Evolutionary conservation across 179 eudicot genomes (phyloP).

Genomic region (Beta macrorhiza): DNA sequence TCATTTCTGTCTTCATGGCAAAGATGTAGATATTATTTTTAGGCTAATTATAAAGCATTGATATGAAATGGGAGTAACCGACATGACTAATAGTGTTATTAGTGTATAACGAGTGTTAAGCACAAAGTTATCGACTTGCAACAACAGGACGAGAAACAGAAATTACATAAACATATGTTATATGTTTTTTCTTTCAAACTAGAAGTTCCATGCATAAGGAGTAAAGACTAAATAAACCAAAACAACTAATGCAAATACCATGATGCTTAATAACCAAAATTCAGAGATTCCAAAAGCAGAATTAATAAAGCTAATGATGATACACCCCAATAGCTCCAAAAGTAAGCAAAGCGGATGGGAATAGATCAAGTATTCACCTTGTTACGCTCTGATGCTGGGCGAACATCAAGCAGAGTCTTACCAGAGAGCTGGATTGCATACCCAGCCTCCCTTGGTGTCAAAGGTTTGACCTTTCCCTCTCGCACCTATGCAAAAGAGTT

Average conservation of each 20-base stretch:
- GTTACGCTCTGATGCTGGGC: constrained; percentile 70
- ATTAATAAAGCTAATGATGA: neutral
- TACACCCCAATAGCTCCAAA: too few relatives aligned
- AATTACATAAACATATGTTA: neutral
- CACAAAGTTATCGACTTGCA: neutral
- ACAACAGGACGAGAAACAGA: neutral
- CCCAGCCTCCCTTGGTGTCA: constrained; percentile 89
- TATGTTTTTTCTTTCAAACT: neutral
- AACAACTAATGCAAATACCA: neutral
- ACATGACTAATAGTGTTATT: neutral
- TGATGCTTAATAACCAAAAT: neutral
- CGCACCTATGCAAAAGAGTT: constrained; percentile 57
- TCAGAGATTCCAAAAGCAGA: neutral
- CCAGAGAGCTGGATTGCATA: constrained; percentile 86
- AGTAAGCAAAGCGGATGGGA: neutral
- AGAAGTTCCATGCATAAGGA: neutral
- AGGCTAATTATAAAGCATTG: neutral
- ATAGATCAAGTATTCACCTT: constrained; percentile 48
- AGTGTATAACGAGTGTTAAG: neutral
- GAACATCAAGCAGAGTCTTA: constrained; percentile 83
- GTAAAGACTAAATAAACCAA: neutral
- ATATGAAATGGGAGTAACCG: neutral
- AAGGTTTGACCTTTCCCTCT: constrained; percentile 78
- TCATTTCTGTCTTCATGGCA: neutral
- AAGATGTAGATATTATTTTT: neutral